phyloP scores from a whole-genome alignment of 2,329 filamentous ascomycete genomes.

The Sporothrix curviconia region DNA sequence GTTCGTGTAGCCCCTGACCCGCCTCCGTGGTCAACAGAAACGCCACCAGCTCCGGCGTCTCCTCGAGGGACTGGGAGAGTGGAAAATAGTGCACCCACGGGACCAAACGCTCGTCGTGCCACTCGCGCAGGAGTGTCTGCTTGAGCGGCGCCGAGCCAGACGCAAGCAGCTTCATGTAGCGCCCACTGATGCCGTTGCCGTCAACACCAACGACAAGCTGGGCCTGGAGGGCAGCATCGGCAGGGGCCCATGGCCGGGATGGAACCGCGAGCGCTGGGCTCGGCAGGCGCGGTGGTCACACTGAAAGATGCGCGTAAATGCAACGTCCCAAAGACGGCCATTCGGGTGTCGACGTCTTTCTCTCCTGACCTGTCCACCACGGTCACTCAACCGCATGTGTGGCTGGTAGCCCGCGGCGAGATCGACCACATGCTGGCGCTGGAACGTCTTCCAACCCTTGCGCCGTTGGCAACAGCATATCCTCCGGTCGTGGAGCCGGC shows the following conservation, averaged over 20 bases:
- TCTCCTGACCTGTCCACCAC: too few relatives aligned
- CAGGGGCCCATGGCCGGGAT: slow-evolving; percentile 22
- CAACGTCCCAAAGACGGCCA: slow-evolving; percentile 24
- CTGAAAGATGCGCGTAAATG: slow-evolving; percentile 34
- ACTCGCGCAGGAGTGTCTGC: slow-evolving; percentile 47
- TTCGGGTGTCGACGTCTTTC: too few relatives aligned
- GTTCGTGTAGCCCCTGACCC: too few relatives aligned
- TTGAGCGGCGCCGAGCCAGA: slow-evolving; percentile 44
- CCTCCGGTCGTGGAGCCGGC: slow-evolving; percentile 49
- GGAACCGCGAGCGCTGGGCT: slow-evolving; percentile 14
- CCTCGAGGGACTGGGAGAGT: slow-evolving; percentile 41
- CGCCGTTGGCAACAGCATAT: slow-evolving; percentile 31
- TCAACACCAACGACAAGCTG: slow-evolving; percentile 46
- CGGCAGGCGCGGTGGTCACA: slow-evolving; percentile 29
- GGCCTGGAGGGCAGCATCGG: slow-evolving; percentile 30
- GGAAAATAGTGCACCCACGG: slow-evolving; percentile 54
- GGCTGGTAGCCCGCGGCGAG: too few relatives aligned
- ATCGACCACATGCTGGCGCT: slow-evolving; percentile 42
- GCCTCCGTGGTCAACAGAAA: too few relatives aligned
- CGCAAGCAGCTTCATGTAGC: slow-evolving; percentile 45
- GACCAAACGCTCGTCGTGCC: slow-evolving; percentile 50
- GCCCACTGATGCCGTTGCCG: slow-evolving; percentile 49
- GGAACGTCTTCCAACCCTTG: slow-evolving; percentile 37
- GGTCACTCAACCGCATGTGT: too few relatives aligned
- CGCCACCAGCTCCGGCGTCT: slow-evolving; percentile 45